Evolutionary conservation across 441 rosid species (phyloP).

Genomic region (Erysimum cheiri): DNA sequence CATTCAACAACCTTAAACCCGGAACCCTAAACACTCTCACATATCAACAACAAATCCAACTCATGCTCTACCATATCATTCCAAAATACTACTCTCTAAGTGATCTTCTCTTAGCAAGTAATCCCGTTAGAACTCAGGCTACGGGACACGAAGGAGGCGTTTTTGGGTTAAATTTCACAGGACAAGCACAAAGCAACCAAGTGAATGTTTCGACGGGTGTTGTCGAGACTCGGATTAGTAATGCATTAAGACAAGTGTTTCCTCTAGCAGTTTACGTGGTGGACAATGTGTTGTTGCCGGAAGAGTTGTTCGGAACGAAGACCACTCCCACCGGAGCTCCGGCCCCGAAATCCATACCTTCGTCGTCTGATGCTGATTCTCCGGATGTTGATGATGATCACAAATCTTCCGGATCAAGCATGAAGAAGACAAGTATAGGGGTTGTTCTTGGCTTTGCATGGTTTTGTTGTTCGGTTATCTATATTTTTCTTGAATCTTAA

Average conservation of each 20-base stretch:
- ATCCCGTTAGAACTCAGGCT: conserved; percentile 77
- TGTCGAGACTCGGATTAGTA: conserved; percentile 58
- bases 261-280: conserved; percentile 72
- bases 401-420: conserved; percentile 15
- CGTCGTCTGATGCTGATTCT: conserved; percentile 11
- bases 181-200: conserved; percentile 57
- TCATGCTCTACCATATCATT: conserved; percentile 73
- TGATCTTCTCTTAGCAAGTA: conserved; percentile 72
- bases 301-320: conserved; percentile 54
- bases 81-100: conserved; percentile 59
- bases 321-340: conserved; percentile 64
- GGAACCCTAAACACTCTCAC: conserved; percentile 67
- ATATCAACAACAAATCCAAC: conserved; percentile 66
- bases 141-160: conserved; percentile 56
- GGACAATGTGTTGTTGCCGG: conserved; percentile 73
- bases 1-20: conserved; percentile 61
- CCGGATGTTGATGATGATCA: conserved; percentile 10
- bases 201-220: conserved; percentile 80
- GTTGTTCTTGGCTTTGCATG: conserved; percentile 27
- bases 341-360: conserved; percentile 35
- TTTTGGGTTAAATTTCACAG: conserved; percentile 70
- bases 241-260: conserved; percentile 50
- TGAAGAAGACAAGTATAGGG: conserved; percentile 15
- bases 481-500: not conserved
- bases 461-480: conserved; percentile 13